These are phyloP conservation scores for Lactifluus subvellereus DNA, from an alignment of 768 basidiomycete genomes.

Conservation along the genomic window DNA sequence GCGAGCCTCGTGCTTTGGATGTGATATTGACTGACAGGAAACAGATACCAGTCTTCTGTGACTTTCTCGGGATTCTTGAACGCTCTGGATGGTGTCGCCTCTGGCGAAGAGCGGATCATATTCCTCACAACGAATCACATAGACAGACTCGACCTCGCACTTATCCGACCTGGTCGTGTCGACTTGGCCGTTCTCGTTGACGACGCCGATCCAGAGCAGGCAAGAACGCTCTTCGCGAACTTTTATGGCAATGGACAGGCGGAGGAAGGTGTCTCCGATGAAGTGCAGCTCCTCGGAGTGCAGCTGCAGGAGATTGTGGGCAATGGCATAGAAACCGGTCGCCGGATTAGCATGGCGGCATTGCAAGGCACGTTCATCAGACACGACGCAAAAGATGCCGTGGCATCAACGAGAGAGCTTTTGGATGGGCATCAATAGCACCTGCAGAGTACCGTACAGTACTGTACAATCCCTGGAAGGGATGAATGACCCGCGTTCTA, in stretches of 20 bases:
- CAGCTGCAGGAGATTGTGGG: constrained; percentile 50
- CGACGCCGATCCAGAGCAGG: constrained; percentile 82
- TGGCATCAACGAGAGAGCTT: constrained; percentile 44
- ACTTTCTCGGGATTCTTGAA: constrained; percentile 98
- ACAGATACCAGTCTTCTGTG: constrained; percentile 87
- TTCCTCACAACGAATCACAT: constrained; percentile 99
- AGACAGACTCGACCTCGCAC: constrained; percentile 82
- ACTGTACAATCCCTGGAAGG: neutral
- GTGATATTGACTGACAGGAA: constrained; percentile 15
- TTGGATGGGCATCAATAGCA: constrained; percentile 25
- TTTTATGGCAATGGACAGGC: constrained; percentile 60
- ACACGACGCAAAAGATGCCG: constrained; percentile 50
- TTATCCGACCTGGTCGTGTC: constrained; percentile 93
- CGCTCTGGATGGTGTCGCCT: constrained; percentile 94
- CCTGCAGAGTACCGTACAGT: neutral
- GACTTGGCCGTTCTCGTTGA: constrained; percentile 80
- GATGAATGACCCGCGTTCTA: constrained; percentile 32
- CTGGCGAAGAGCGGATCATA: constrained; percentile 94
- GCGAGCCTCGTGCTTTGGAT: neutral
- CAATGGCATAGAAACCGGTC: constrained; percentile 45
- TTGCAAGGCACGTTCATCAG: constrained; percentile 94
- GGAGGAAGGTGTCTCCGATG: constrained; percentile 34
- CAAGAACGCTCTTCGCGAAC: constrained; percentile 64
- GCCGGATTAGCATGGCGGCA: constrained; percentile 88
- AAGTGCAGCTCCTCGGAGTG: constrained; percentile 43